These are phyloP conservation scores for Populus davidiana DNA, from an alignment of 345 rosid genomes.

Conservation along the genomic window DNA sequence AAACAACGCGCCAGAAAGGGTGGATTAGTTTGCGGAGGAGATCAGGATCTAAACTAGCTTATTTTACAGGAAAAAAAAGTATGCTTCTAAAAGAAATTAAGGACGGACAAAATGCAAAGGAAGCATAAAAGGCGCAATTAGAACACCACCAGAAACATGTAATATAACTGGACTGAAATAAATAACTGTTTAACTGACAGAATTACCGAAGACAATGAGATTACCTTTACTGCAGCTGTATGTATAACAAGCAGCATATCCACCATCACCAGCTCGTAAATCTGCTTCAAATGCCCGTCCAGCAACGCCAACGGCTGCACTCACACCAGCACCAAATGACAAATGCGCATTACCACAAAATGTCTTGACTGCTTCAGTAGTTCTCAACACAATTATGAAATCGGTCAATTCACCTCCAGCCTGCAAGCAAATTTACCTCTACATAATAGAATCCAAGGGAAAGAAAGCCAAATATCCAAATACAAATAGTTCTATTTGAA, in stretches of 20 bases:
- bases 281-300: conserved; percentile 91
- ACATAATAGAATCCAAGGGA: neutral
- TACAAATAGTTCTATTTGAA: neutral
- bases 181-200: too few species aligned
- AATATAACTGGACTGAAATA: neutral
- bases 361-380: conserved; percentile 72
- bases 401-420: conserved; percentile 98
- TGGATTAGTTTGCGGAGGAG: neutral
- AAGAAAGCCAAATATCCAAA: too few species aligned
- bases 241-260: conserved; percentile 92
- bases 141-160: neutral
- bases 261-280: conserved; percentile 87
- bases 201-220: neutral
- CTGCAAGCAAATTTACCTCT: conserved; percentile 41
- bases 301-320: conserved; percentile 77
- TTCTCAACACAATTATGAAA: conserved; percentile 81
- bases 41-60: neutral
- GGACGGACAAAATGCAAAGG: neutral
- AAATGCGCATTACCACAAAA: conserved; percentile 82
- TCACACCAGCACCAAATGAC: conserved; percentile 89
- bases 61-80: neutral
- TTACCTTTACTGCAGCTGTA: conserved; percentile 99
- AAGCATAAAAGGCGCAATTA: neutral
- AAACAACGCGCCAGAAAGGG: neutral
- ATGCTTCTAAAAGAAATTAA: neutral